Evolutionary conservation across 2,329 filamentous ascomycete species (phyloP), one percentile per base, ranked within the genome.

Genomic region (Colletotrichum chrysophilum): DNA sequence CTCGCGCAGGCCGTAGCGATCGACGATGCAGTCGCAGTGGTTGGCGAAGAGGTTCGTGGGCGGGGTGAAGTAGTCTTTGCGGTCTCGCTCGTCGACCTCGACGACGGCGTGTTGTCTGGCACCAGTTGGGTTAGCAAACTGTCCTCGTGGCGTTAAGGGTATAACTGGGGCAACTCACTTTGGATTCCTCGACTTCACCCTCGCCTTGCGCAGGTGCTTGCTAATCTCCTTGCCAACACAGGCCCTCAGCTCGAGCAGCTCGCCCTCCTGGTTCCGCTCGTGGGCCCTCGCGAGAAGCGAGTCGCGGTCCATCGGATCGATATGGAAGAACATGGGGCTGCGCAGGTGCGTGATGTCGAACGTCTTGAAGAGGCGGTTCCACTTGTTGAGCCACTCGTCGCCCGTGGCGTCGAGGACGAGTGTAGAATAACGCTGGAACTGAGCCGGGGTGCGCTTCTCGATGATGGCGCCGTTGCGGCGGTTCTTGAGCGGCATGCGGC

Each of bases 291-390:
- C 93, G 26, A 96, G 85, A 79, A 96, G 85, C 0, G 93, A 93
- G 84, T 96, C 94, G 3, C 94, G 88, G 82, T 96, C 94, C 1
- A 90, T 87, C 0, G 94, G 94, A 80, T 96, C 94, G 16, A 95
- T 88, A 80, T 97, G 94, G 86, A 95, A 96, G 80, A 96, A 94
- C 93, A 96, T 94, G 0, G 94, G 94, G 78, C 94, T 96, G 18
- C 94, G 89, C 52, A 97, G 85, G 79, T 96, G 91, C 2, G 89
- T 88, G 62, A 96, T 96, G 65, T 92, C 89, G 60, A 95, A 91
- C 4, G 89, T 90, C 36, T 88, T 86, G 83, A 96, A 96, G 5
- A 94, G 88, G 16, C 88, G 86, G 60, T 94, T 91, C 94, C 94
- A 96, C 55, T 91, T 88, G 12, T 89, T 84, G 87, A 96, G 91